Percentiles rank a stretch among this genome's conserved stretches.
phyloP scores from a whole-genome alignment of 768 basidiomycete genomes.

The Podaxis pistillaris region DNA sequence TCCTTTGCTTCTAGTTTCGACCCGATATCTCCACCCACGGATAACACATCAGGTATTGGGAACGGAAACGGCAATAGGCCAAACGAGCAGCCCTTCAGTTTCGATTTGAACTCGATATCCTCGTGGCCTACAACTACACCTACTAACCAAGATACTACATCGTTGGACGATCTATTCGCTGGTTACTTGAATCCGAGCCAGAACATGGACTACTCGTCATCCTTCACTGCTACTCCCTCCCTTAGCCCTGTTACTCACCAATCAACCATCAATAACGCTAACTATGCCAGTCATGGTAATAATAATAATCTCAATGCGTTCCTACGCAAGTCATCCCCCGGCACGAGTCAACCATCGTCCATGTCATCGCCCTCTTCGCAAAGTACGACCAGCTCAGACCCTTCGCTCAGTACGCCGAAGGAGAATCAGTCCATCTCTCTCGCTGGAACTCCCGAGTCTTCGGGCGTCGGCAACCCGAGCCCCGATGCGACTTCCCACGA shows the following conservation, averaged over 20 bases:
- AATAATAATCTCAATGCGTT: slow-evolving; percentile 14
- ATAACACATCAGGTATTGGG: slow-evolving; percentile 2
- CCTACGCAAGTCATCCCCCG: slow-evolving; percentile 20
- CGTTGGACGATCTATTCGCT: slow-evolving; percentile 48
- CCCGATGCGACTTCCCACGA: slow-evolving; percentile 23
- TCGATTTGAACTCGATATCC: slow-evolving; percentile 45
- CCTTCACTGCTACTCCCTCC: slow-evolving; percentile 32
- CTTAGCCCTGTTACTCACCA: slow-evolving; percentile 60
- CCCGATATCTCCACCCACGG: slow-evolving; percentile 28
- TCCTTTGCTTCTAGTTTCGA: slow-evolving; percentile 70
- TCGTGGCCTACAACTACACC: slow-evolving; percentile 40
- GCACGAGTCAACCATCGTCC: slow-evolving; percentile 28
- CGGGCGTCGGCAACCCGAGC: not conserved
- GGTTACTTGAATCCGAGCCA: slow-evolving; percentile 31
- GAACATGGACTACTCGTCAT: slow-evolving; percentile 27
- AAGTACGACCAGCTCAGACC: slow-evolving; percentile 26
- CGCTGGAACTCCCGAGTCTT: slow-evolving; percentile 23
- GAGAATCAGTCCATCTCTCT: slow-evolving; percentile 23
- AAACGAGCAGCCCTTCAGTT: slow-evolving; percentile 33
- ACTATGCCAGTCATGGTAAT: slow-evolving; percentile 4
- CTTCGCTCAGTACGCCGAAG: slow-evolving; percentile 33
- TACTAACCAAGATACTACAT: slow-evolving; percentile 29
- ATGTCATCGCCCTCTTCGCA: slow-evolving; percentile 40
- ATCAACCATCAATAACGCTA: slow-evolving; percentile 23
- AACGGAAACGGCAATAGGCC: not conserved